Percentiles rank a stretch among this genome's conserved stretches.
Conservation (phyloP, 352 stramenopile species). For the Poterioochromonas sp. region DNA sequence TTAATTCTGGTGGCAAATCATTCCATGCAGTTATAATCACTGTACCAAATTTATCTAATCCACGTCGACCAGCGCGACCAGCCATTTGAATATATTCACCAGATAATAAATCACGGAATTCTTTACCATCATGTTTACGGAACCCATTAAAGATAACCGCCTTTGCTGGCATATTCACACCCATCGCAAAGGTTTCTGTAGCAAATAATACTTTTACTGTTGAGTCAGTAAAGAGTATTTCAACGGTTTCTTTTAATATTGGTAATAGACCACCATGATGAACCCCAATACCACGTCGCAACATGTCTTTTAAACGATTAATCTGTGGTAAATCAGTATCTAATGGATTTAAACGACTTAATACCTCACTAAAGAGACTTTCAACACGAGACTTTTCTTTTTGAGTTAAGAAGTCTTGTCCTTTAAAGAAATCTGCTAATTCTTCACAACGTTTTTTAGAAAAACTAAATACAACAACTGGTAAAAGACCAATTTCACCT, state of each 20-base stretch:
- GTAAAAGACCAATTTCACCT: constrained; percentile 54
- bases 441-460: constrained; percentile 79
- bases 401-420: constrained; percentile 59
- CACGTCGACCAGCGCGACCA: constrained; percentile 86
- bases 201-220: constrained; percentile 96
- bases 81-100: constrained; percentile 88
- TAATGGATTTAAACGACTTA: constrained; percentile 30
- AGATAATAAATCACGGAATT: constrained; percentile 67
- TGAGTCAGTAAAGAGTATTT: constrained; percentile 92
- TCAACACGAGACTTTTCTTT: constrained; percentile 42
- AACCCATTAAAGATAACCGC: constrained; percentile 93
- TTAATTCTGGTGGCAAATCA: constrained; percentile 48
- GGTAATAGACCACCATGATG: constrained; percentile 93
- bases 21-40: constrained; percentile 64
- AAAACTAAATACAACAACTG: constrained; percentile 88
- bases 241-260: constrained; percentile 99
- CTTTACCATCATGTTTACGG: constrained; percentile 91
- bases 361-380: neutral
- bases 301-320: constrained; percentile 68
- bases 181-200: constrained; percentile 98
- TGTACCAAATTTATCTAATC: constrained; percentile 88
- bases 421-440: constrained; percentile 58
- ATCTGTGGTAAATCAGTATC: constrained; percentile 54
- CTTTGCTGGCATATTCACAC: constrained; percentile 97
- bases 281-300: constrained; percentile 87